phyloP scores from a whole-genome alignment of 768 basidiomycete genomes.

The Favolaschia claudopus region DNA sequence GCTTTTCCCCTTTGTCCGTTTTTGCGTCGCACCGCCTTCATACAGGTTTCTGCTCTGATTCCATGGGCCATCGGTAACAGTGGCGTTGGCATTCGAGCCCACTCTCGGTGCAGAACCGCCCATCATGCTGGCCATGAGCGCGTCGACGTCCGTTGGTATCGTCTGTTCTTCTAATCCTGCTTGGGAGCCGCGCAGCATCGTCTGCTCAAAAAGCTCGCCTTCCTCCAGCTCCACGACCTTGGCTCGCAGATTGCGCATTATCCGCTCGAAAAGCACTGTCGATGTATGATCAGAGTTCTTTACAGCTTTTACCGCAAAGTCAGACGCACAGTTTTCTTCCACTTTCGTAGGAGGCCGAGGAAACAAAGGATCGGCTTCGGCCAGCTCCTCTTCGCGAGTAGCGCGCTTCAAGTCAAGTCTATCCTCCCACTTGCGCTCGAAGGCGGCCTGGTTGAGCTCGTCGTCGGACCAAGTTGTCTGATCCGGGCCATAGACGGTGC shows the following conservation, averaged over 20 bases:
- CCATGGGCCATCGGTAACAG: conserved; percentile 44
- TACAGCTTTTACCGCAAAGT: not conserved
- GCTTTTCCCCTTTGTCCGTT: conserved; percentile 36
- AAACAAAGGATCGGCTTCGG: conserved; percentile 49
- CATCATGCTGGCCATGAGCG: conserved; percentile 64
- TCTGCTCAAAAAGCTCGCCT: conserved; percentile 57
- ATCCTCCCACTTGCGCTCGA: conserved; percentile 54
- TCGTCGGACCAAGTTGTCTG: conserved; percentile 54
- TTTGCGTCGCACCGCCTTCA: conserved; percentile 26
- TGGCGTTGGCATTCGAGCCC: conserved; percentile 20
- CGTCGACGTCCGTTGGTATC: conserved; percentile 54
- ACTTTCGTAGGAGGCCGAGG: conserved; percentile 32
- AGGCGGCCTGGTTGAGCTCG: conserved; percentile 49
- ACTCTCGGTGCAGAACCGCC: conserved; percentile 33
- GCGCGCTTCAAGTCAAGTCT: conserved; percentile 45
- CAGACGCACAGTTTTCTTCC: conserved; percentile 46
- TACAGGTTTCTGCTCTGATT: conserved; percentile 37
- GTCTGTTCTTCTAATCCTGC: conserved; percentile 52
- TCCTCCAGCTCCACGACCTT: conserved; percentile 53
- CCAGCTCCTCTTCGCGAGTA: conserved; percentile 48
- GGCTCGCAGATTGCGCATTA: conserved; percentile 44
- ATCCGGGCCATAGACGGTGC: conserved; percentile 53
- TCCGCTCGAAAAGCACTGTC: conserved; percentile 43
- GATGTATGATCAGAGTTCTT: not conserved
- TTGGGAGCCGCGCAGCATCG: conserved; percentile 54